Conservation (phyloP, 2,329 filamentous ascomycete genomes). For the Pseudocercospora macadamiae region DNA sequence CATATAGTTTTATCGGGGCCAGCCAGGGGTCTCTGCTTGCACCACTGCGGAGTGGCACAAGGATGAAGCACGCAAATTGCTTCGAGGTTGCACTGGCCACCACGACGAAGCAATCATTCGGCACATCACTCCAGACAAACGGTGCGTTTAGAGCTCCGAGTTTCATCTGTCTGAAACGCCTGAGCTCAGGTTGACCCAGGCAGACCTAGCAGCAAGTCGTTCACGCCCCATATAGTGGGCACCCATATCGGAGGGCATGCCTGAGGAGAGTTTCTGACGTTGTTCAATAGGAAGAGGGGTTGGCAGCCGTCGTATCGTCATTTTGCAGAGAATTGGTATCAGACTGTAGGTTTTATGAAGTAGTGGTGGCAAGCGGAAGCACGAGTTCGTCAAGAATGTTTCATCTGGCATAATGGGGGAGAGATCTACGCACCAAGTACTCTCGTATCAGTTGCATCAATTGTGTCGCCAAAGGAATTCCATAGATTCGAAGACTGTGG, state of each 20-base stretch:
- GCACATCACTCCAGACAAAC: neutral
- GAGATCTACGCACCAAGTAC: slow-evolving; percentile 1
- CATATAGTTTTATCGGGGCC: neutral
- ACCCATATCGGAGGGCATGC: slow-evolving; percentile 3
- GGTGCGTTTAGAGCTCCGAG: neutral
- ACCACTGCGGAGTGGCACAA: slow-evolving; percentile 4
- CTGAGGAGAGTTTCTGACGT: neutral
- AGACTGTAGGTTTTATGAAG: no score
- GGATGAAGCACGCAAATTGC: slow-evolving; percentile 10
- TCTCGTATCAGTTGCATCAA: no score
- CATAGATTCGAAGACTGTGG: neutral
- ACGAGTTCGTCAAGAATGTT: neutral
- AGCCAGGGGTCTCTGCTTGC: slow-evolving; percentile 9
- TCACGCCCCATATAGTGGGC: neutral
- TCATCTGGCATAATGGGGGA: slow-evolving; percentile 1
- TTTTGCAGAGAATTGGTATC: neutral
- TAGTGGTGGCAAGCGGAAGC: neutral
- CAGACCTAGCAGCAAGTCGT: neutral
- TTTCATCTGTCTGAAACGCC: slow-evolving; percentile 11
- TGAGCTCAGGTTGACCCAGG: neutral
- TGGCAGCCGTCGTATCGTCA: neutral
- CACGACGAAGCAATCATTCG: neutral
- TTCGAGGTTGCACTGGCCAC: slow-evolving; percentile 8
- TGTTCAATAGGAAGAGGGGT: neutral
- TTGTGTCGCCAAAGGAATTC: no score